Evolutionary conservation across 2,329 filamentous ascomycete genomes (phyloP), one percentile per base, ranked within the genome.

Genomic region (Zymoseptoria brevis): DNA sequence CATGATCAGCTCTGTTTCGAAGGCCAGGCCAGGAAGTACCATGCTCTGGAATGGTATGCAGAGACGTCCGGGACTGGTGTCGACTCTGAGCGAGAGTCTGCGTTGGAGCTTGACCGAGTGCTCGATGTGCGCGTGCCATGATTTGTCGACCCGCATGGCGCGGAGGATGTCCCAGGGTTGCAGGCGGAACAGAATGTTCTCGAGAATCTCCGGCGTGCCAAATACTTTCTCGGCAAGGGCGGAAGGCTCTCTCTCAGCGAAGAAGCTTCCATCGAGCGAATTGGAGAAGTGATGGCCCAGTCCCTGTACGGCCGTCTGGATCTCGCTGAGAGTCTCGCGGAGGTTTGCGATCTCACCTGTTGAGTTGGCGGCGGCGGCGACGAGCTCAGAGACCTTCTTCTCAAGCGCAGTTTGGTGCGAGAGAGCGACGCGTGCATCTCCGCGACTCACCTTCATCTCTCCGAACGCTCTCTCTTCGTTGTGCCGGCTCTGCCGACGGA

Each of bases 191-290:
- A 60, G 50, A 8, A 62, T 58, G n/a, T 54, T 45, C 53, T 62
- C 60, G 16, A 62, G 60, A 21, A 60, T 54, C 41, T 62, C 60
- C 11, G 58, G 53, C 3, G 55, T 53, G 48, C 50, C 49, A 30
- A 55, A 56, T 8, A 53, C 58, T 30, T 56, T 16, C 35, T 13
- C 35, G 5, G 35, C 35, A n/a, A 45, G 35, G 7, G 35, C 35
- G 13, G 35, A 45, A 2, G 35, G 35, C 35, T 45, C 35, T 45
- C 35, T 45, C 35, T 45, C 35, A 16, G 35, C 35, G 35, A 45
- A 45, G 35, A 45, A 16, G 13, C 5, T 16, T 45, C 35, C 35
- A n/a, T 45, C 35, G 35, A 45, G 35, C 35, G 35, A 45, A 1
- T 45, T 45, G 16, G 16, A 45, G 35, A 45, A 45, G 6, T 45